Evolutionary conservation across 1,139 yeast species (phyloP).

Genomic region (Debaryomyces psychrophilus): DNA sequence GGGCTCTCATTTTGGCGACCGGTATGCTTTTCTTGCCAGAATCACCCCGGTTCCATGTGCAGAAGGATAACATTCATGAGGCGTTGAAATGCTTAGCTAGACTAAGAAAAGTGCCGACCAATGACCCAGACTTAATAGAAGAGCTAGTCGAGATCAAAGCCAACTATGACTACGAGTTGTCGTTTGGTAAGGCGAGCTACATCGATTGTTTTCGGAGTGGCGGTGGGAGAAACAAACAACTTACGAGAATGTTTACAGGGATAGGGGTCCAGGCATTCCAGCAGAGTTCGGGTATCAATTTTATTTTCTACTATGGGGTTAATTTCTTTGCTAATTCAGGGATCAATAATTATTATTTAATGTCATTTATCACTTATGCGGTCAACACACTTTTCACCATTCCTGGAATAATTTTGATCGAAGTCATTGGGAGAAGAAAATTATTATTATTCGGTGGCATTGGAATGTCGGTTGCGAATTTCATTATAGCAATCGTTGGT

Average conservation of each 20-base stretch:
- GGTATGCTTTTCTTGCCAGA: constrained; percentile 77
- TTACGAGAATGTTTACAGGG: constrained; percentile 66
- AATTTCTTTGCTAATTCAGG: constrained; percentile 70
- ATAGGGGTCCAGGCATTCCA: constrained; percentile 71
- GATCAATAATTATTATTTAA: constrained; percentile 58
- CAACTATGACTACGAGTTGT: constrained; percentile 70
- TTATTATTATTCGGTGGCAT: constrained; percentile 63
- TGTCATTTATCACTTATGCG: constrained; percentile 71
- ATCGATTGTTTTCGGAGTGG: constrained; percentile 68
- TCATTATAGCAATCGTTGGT: constrained; percentile 69
- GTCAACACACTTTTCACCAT: constrained; percentile 71
- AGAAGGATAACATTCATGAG: constrained; percentile 59
- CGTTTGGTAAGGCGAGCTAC: constrained; percentile 58
- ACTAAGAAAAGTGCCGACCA: constrained; percentile 44
- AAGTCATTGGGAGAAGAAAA: constrained; percentile 66
- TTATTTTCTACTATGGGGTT: constrained; percentile 78
- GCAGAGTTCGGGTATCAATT: constrained; percentile 78
- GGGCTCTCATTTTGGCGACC: constrained; percentile 60
- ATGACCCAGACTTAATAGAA: constrained; percentile 68
- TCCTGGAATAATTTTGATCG: constrained; percentile 72
- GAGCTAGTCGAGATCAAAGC: constrained; percentile 80
- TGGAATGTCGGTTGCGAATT: constrained; percentile 64
- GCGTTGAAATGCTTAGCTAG: constrained; percentile 54
- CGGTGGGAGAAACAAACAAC: constrained; percentile 67
- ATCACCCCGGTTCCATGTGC: constrained; percentile 71